Base-by-base conservation (phyloP, 306 rosid species). In the Neltuma alba region DNA sequence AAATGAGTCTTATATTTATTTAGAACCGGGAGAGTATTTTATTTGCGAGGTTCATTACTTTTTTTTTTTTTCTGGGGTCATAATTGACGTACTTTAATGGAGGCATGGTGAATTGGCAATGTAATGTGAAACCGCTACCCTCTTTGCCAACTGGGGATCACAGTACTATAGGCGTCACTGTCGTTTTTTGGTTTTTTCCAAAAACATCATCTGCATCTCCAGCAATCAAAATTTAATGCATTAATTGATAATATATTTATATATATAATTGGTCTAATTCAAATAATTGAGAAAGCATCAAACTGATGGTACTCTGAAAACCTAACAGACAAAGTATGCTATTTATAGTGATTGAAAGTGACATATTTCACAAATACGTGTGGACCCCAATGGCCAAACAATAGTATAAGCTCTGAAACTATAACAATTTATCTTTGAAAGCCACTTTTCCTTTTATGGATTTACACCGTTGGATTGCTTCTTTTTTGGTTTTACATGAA, bases 111-210 rank as follows among this genome's bases (percentile, higher is more conserved):
- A 31, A 20, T 16, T 40, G 72, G 16, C 23, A 6, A 15, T 25
- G 25, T 38, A 55, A 70, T 70, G 75, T 75, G 71, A 33, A 71
- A 18, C n/a, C 9, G 63, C 50, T 76, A 50, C 6, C 31, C 31
- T 31, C n/a, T 67, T 52, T 8, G 27, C 13, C 63, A 3, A 55
- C 10, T 3, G 16, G 70, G 71, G 30, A 16, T 6, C 54, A 63
- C 67, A 28, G 40, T 37, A 37, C 40, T 4, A 40, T 0, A 23
- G 1, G 37, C 13, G 34, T 6, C 8, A 28, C 8, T 44, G 16
- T 75, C 45, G 0, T n/a, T 42, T 9, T 76, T n/a, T n/a, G n/a
- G n/a, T n/a, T n/a, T n/a, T 34, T 8, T 1, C 27, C n/a, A 2
- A 9, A 8, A 18, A 54, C 47, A 3, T 2, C n/a, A 21, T 41